Percentiles rank a stretch among this genome's conserved stretches.
phyloP scores from a whole-genome alignment of 192 early-diverging fungal genomes.

The Lunasporangiospora selenospora region DNA sequence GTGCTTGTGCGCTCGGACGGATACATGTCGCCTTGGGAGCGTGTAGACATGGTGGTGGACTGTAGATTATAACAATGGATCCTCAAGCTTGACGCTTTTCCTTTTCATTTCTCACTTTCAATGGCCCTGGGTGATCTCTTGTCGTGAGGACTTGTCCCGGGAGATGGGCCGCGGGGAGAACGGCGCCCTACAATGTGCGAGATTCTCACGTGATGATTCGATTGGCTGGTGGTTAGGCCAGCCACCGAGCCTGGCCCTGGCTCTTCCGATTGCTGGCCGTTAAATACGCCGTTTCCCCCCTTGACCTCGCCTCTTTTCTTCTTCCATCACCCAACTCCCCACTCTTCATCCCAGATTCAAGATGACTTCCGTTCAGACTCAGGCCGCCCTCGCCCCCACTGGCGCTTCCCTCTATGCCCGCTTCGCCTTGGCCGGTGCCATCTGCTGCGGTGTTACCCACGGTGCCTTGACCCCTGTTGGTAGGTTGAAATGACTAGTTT shows the following conservation, averaged over 20 bases:
- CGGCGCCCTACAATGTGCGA: not conserved
- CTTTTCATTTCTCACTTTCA: too few relatives aligned
- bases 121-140: not conserved
- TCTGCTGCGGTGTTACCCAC: conserved; percentile 68
- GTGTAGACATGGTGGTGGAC: too few relatives aligned
- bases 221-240: not conserved
- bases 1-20: too few relatives aligned
- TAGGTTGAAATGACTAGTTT: too few relatives aligned
- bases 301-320: conserved; percentile 1
- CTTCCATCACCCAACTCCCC: conserved; percentile 11
- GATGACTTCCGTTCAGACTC: too few relatives aligned
- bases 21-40: too few relatives aligned
- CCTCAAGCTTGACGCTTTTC: too few relatives aligned
- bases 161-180: not conserved
- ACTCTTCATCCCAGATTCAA: conserved; percentile 17
- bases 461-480: conserved; percentile 60
- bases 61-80: too few relatives aligned
- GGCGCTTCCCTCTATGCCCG: conserved; percentile 60
- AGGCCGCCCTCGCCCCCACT: too few relatives aligned
- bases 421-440: conserved; percentile 64
- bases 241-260: too few relatives aligned
- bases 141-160: not conserved
- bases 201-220: not conserved
- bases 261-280: too few relatives aligned
- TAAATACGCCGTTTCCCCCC: too few relatives aligned